phyloP scores from a whole-genome alignment of 805 yeast species.

The Saccharomycopsis fermentans region DNA sequence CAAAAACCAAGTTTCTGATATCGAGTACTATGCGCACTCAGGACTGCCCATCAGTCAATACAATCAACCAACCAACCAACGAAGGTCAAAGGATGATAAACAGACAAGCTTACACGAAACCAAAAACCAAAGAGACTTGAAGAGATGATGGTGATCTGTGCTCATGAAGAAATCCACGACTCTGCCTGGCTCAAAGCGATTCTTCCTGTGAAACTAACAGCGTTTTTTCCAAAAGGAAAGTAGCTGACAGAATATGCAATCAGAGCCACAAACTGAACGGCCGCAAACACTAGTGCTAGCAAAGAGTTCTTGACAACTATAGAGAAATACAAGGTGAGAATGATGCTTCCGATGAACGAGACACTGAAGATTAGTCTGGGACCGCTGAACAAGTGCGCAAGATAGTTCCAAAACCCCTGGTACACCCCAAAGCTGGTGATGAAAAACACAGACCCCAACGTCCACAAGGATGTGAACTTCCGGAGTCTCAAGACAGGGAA shows the following conservation, averaged over 20 bases:
- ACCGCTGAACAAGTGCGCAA: conserved; percentile 60
- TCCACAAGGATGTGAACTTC: conserved; percentile 85
- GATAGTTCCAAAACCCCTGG: conserved; percentile 84
- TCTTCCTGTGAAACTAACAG: conserved; percentile 46
- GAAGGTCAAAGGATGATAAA: background rate
- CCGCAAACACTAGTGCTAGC: conserved; percentile 64
- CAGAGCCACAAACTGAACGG: conserved; percentile 77
- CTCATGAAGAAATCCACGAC: conserved; percentile 14
- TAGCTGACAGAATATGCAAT: conserved; percentile 83
- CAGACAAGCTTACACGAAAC: background rate
- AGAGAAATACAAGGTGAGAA: conserved; percentile 70
- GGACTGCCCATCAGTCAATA: background rate
- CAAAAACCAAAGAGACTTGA: too few relatives aligned
- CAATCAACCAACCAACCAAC: background rate
- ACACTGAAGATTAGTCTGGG: conserved; percentile 72
- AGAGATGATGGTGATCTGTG: background rate
- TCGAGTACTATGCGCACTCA: background rate
- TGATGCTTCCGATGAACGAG: conserved; percentile 72
- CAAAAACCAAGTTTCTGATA: background rate
- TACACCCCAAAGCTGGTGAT: conserved; percentile 82
- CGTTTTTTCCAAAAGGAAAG: conserved; percentile 91
- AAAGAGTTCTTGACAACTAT: conserved; percentile 58
- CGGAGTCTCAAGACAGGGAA: conserved; percentile 88
- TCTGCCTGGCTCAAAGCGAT: conserved; percentile 46
- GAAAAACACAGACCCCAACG: conserved; percentile 80